Evolutionary conservation across 768 basidiomycete species (phyloP).

Genomic region (Boletus pseudo-olivaceus): DNA sequence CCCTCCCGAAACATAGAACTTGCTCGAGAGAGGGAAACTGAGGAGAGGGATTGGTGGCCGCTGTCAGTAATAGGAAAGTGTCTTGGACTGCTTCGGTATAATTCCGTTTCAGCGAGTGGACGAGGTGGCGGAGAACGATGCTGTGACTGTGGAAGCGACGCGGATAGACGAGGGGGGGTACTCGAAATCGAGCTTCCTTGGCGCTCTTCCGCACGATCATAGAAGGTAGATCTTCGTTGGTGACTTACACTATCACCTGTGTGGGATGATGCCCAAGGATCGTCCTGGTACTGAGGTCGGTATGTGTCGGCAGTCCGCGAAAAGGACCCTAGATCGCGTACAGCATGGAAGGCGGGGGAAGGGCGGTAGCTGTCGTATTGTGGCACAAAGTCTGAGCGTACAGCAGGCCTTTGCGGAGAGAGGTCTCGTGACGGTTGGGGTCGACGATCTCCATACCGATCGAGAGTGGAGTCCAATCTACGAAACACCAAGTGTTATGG

Average conservation of each 20-base stretch:
- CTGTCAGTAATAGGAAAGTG: slow-evolving; percentile 6
- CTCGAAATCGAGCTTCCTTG: slow-evolving; percentile 32
- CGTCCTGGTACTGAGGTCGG: slow-evolving; percentile 43
- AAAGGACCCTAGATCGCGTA: slow-evolving; percentile 39
- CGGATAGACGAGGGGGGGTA: slow-evolving; percentile 28
- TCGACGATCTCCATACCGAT: slow-evolving; percentile 38
- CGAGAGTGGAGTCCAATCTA: slow-evolving; percentile 29
- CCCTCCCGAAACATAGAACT: slow-evolving; percentile 31
- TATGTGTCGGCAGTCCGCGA: slow-evolving; percentile 46
- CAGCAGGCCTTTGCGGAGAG: slow-evolving; percentile 35
- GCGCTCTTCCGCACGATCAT: slow-evolving; percentile 27
- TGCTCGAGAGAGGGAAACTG: slow-evolving; percentile 22
- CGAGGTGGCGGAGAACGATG: slow-evolving; percentile 24
- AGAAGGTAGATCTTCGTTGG: slow-evolving; percentile 15
- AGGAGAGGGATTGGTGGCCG: slow-evolving; percentile 17
- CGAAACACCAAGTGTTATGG: slow-evolving; percentile 11
- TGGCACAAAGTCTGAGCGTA: slow-evolving; percentile 33
- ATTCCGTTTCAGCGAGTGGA: slow-evolving; percentile 6
- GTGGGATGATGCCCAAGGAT: slow-evolving; percentile 29
- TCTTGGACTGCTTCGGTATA: slow-evolving; percentile 1
- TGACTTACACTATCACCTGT: slow-evolving; percentile 31
- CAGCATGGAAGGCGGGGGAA: slow-evolving; percentile 28
- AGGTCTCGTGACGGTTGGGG: slow-evolving; percentile 31
- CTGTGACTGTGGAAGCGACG: slow-evolving; percentile 17
- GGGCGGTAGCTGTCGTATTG: slow-evolving; percentile 53